Base-by-base conservation (phyloP, 768 basidiomycete genomes). In the Hygrocybe punicea region DNA sequence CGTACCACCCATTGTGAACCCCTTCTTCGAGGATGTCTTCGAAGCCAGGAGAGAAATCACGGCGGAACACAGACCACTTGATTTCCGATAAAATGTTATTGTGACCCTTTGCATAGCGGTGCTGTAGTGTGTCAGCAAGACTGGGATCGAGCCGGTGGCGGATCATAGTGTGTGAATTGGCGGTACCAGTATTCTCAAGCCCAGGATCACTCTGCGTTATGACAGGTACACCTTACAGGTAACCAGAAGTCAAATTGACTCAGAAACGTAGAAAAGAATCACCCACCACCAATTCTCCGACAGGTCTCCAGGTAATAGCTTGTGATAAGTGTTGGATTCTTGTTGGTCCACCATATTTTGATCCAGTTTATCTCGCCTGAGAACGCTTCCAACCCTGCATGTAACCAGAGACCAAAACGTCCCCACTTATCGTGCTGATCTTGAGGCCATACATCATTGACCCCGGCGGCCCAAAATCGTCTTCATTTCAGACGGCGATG, bases 151-250 rank as follows among this genome's bases (percentile, higher is more conserved):
- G 63, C 4, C 23, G 46, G 8, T 79, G 79, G 3, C 71, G 67
- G 0, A 78, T 62, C 5, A 62, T 34, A 0, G 78, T 78, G 2
- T 80, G 77, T 0, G 62, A 68, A 60, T 80, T 78, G 8, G 78
- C 79, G 39, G 78, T 67, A 3, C 73, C 71, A 61, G 69, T 71
- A 54, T 80, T 81, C 57, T 80, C 77, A 0, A 67, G 60, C 0
- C 78, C 78, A 2, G 65, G 73, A 63, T 80, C 77, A 55, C 76
- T 78, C 53, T 78, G 78, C 0, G 76, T 77, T 0, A 76, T 53
- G 0, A 79, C 54, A 5, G 78, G 74, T 1, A 78, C 62, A 45
- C 37, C 71, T 73, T 29, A 29, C 4, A 29, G 51, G 16, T n/a
- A 50, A n/a, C 21, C 13, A 21, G 14, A n/a, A 50, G 7, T 50